phyloP scores from a whole-genome alignment of 1,139 yeast species.

The Meyerozyma athensensis region DNA sequence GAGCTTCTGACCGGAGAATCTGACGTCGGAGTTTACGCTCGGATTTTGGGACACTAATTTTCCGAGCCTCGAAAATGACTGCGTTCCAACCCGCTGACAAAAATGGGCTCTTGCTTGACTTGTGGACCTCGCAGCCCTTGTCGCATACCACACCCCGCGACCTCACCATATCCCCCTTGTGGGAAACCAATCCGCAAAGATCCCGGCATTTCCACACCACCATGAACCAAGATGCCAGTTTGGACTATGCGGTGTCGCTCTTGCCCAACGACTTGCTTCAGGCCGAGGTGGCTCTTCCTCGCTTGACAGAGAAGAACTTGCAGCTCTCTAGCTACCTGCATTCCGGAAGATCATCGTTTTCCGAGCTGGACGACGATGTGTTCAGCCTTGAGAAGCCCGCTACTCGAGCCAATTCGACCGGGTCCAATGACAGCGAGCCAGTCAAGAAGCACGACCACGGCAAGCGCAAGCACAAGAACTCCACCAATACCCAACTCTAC shows the following conservation, averaged over 20 bases:
- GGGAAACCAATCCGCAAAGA: not conserved
- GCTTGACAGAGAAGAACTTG: slow-evolving; percentile 20
- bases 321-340: slow-evolving; percentile 6
- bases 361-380: slow-evolving; percentile 3
- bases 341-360: slow-evolving; percentile 2
- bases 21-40: too few species aligned
- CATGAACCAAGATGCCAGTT: slow-evolving; percentile 1
- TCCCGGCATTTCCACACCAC: not conserved
- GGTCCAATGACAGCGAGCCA: not conserved
- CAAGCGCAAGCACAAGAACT: slow-evolving; percentile 1
- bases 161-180: not conserved
- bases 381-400: slow-evolving; percentile 5
- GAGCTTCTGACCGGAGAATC: too few species aligned
- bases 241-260: slow-evolving; percentile 3
- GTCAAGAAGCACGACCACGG: not conserved
- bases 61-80: not conserved
- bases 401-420: slow-evolving; percentile 6
- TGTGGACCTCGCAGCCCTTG: slow-evolving; percentile 1
- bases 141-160: not conserved
- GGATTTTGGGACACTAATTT: too few species aligned
- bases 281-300: slow-evolving; percentile 8
- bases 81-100: slow-evolving; percentile 1
- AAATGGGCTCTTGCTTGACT: slow-evolving; percentile 2
- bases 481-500: slow-evolving; percentile 62
- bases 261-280: slow-evolving; percentile 2